phyloP scores from a whole-genome alignment of 2,329 filamentous ascomycete genomes.

The Alternaria gaisen region DNA sequence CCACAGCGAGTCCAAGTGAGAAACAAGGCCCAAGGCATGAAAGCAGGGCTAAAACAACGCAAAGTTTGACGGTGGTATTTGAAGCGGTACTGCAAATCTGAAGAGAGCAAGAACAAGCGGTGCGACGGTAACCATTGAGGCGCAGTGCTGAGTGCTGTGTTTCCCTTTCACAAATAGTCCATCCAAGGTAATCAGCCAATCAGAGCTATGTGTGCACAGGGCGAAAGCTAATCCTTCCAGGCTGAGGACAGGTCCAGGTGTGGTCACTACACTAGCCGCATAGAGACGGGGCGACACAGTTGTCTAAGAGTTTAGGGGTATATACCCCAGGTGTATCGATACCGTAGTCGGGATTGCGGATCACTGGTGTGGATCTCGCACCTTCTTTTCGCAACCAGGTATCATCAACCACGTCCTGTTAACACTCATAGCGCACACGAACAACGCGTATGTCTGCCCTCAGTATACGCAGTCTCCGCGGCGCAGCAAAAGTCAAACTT shows the following conservation, averaged over 20 bases:
- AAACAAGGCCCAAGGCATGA: constrained; percentile 7
- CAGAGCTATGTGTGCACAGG: background rate
- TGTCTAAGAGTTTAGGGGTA: background rate
- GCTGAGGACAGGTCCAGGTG: background rate
- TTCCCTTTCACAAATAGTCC: background rate
- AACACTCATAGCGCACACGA: background rate
- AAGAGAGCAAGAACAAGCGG: background rate
- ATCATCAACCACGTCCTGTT: background rate
- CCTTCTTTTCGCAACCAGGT: background rate
- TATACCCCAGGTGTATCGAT: background rate
- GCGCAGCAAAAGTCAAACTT: background rate
- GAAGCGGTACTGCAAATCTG: background rate
- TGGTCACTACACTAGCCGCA: background rate
- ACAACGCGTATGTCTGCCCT: background rate
- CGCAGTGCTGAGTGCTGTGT: background rate
- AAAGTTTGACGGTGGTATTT: background rate
- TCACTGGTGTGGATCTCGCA: background rate
- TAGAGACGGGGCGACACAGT: background rate
- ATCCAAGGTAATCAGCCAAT: background rate
- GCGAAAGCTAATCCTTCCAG: background rate
- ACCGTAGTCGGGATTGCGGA: background rate
- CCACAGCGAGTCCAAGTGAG: background rate
- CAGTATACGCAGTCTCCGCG: background rate
- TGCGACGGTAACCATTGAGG: background rate
- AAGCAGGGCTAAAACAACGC: background rate